Evolutionary conservation across 177 flowering plant genomes (phyloP).

Genomic region (Vitis hybrid): DNA sequence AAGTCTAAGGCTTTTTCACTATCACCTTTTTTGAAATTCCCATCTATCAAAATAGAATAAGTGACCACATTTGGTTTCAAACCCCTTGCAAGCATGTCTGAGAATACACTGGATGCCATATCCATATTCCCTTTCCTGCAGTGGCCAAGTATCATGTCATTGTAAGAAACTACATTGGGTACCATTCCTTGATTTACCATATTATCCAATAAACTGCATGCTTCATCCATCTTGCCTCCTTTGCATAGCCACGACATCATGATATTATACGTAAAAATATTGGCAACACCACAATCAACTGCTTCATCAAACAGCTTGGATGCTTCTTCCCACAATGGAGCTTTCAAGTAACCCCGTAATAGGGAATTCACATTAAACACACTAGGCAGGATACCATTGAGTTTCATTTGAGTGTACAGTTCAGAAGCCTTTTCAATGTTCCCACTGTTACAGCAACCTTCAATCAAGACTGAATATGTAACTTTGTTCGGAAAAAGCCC

Average conservation of each 20-base stretch:
- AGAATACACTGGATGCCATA: conserved; percentile 33
- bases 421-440: conserved; percentile 56
- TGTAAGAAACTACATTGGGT: conserved; percentile 63
- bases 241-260: conserved; percentile 53
- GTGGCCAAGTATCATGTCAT: conserved; percentile 59
- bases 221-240: conserved; percentile 51
- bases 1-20: conserved; percentile 39
- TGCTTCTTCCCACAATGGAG: conserved; percentile 35
- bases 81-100: conserved; percentile 44
- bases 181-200: conserved; percentile 54
- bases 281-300: conserved; percentile 49
- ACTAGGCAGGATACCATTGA: conserved; percentile 37
- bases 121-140: conserved; percentile 56
- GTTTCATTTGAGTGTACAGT: conserved; percentile 59
- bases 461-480: conserved; percentile 60
- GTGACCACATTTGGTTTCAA: conserved; percentile 57
- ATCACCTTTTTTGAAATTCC: conserved; percentile 55
- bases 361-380: conserved; percentile 45
- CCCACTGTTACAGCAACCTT: conserved; percentile 54
- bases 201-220: conserved; percentile 46
- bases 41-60: conserved; percentile 59
- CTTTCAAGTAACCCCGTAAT: conserved; percentile 47
- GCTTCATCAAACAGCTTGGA: conserved; percentile 57
- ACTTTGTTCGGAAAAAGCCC: conserved; percentile 60
- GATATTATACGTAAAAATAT: conserved; percentile 48